These are phyloP conservation scores for Sordariomycetes sp. DNA, from an alignment of 2,329 filamentous ascomycete species.

Conservation along the genomic window DNA sequence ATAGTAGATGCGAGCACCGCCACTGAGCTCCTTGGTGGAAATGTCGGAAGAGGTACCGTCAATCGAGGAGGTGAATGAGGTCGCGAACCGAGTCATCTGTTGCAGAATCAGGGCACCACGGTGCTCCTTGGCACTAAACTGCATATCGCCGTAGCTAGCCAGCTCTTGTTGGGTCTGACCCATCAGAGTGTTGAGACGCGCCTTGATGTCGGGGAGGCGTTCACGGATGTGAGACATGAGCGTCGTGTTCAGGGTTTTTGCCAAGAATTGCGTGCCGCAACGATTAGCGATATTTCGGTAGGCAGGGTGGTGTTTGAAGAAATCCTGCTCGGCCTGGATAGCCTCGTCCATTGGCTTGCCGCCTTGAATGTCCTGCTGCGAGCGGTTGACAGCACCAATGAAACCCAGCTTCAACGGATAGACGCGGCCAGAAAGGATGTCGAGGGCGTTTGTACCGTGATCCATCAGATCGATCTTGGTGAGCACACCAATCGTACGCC, in stretches of 20 bases:
- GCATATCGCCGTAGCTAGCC: slow-evolving; percentile 94
- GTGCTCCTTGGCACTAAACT: slow-evolving; percentile 96
- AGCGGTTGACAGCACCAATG: slow-evolving; percentile 95
- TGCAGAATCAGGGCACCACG: slow-evolving; percentile 90
- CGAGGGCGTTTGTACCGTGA: slow-evolving; percentile 93
- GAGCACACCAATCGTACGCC: slow-evolving; percentile 90
- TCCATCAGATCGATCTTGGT: slow-evolving; percentile 99
- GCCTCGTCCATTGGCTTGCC: slow-evolving; percentile 94
- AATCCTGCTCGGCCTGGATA: slow-evolving; percentile 80
- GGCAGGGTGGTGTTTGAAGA: slow-evolving; percentile 94
- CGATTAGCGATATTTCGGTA: slow-evolving; percentile 92
- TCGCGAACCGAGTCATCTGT: slow-evolving; percentile 96
- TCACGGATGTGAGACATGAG: slow-evolving; percentile 96
- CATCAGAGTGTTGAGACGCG: slow-evolving; percentile 94
- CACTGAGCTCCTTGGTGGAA: slow-evolving; percentile 94
- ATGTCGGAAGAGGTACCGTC: slow-evolving; percentile 98
- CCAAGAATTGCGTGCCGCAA: slow-evolving; percentile 89
- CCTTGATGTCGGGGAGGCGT: slow-evolving; percentile 94
- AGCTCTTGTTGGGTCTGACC: slow-evolving; percentile 99
- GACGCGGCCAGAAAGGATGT: slow-evolving; percentile 93
- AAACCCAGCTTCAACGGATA: slow-evolving; percentile 96
- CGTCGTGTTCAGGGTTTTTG: slow-evolving; percentile 89
- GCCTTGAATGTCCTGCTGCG: slow-evolving; percentile 94
- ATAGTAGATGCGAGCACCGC: slow-evolving; percentile 93
- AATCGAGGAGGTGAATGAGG: slow-evolving; percentile 96